phyloP scores from a whole-genome alignment of 805 yeast species.

The Huiozyma naganishii region DNA sequence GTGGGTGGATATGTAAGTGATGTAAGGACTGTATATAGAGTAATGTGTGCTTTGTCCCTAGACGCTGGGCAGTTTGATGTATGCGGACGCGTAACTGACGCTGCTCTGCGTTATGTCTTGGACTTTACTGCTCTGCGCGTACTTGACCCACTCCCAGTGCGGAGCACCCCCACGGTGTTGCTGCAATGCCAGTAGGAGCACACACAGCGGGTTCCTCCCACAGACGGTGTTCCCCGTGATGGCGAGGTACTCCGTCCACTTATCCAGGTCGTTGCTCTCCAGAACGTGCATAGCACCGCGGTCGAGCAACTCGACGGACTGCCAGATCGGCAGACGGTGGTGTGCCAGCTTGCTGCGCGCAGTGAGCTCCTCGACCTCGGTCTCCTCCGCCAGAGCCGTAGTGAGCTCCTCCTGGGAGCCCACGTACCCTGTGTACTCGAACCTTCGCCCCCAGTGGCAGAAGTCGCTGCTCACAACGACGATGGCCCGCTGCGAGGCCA shows the following conservation, averaged over 20 bases:
- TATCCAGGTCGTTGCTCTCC: slow-evolving; percentile 22
- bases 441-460: slow-evolving; percentile 84
- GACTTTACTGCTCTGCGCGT: slow-evolving; percentile 63
- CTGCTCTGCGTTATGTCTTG: slow-evolving; percentile 47
- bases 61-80: slow-evolving; percentile 24
- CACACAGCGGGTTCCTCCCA: slow-evolving; percentile 74
- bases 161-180: slow-evolving; percentile 3
- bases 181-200: slow-evolving; percentile 42
- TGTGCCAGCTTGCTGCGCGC: slow-evolving; percentile 20
- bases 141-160: slow-evolving; percentile 61
- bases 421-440: slow-evolving; percentile 47
- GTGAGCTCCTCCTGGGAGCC: slow-evolving; percentile 17
- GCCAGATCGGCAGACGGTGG: slow-evolving; percentile 42
- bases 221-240: slow-evolving; percentile 83
- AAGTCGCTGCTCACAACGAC: slow-evolving; percentile 84
- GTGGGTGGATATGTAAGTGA: neutral
- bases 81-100: slow-evolving; percentile 88
- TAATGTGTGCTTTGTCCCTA: no score
- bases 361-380: slow-evolving; percentile 22
- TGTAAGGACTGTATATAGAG: no score
- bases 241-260: slow-evolving; percentile 59
- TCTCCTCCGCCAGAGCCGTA: slow-evolving; percentile 26
- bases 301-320: slow-evolving; percentile 69
- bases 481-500: slow-evolving; percentile 44
- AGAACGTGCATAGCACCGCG: slow-evolving; percentile 51